Percentiles rank a stretch among this genome's conserved stretches.
phyloP scores from a whole-genome alignment of 768 basidiomycete genomes.

The Suillus bovinus region DNA sequence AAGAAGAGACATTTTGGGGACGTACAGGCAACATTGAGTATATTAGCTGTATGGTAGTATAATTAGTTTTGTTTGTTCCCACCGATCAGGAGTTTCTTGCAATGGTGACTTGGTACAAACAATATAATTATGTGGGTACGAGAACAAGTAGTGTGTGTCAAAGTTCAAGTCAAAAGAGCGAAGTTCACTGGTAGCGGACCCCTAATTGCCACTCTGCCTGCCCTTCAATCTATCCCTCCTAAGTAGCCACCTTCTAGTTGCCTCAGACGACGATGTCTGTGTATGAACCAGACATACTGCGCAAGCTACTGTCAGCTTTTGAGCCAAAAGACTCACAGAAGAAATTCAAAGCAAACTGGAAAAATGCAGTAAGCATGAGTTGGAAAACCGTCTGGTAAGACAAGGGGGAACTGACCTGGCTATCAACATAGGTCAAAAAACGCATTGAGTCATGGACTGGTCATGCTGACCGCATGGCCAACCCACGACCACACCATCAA shows the following conservation, averaged over 20 bases:
- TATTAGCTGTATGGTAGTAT: background rate
- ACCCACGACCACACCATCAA: slow-evolving; percentile 9
- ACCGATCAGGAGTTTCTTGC: too few relatives aligned
- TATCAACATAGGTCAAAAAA: slow-evolving; percentile 13
- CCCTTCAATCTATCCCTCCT: too few relatives aligned
- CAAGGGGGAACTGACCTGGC: too few relatives aligned
- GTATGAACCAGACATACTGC: background rate
- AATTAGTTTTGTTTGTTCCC: background rate
- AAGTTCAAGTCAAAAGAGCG: too few relatives aligned
- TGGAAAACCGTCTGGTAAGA: too few relatives aligned
- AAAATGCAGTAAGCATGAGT: background rate
- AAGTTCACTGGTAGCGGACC: too few relatives aligned
- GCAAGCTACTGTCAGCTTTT: background rate
- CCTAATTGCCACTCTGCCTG: too few relatives aligned
- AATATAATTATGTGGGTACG: too few relatives aligned
- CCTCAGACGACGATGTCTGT: background rate
- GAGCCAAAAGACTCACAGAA: background rate
- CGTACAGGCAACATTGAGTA: background rate
- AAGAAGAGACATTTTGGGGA: background rate
- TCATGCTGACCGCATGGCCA: slow-evolving; percentile 1
- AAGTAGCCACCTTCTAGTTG: too few relatives aligned
- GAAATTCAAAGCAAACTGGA: background rate
- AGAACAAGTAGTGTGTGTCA: too few relatives aligned
- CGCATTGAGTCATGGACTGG: slow-evolving; percentile 6
- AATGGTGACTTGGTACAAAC: too few relatives aligned